A percentile compares a stretch with the other conserved stretches of the same genome.
Conservation (phyloP, 192 early-diverging fungal species). For the Podochytrium sp. region DNA sequence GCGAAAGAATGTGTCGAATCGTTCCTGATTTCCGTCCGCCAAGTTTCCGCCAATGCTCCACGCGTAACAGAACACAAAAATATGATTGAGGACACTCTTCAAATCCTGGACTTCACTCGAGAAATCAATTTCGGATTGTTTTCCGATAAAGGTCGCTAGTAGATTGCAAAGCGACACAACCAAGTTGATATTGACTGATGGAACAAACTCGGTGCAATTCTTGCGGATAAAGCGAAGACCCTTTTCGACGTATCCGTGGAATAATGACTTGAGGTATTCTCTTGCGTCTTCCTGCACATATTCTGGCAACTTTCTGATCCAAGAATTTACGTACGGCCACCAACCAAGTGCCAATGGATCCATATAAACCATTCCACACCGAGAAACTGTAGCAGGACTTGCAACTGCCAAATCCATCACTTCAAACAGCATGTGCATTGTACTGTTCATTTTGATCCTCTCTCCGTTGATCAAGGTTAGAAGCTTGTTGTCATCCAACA, state of each 20-base stretch:
- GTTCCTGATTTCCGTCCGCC: conserved; percentile 60
- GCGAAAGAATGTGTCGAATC: conserved; percentile 58
- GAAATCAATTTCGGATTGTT: conserved; percentile 48
- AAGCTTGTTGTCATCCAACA: conserved; percentile 69
- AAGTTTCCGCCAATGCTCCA: conserved; percentile 65
- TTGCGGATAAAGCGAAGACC: conserved; percentile 57
- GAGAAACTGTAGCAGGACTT: conserved; percentile 63
- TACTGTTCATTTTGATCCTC: conserved; percentile 62
- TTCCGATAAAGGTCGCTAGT: conserved; percentile 52
- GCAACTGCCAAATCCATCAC: conserved; percentile 67
- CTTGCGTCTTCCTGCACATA: conserved; percentile 44
- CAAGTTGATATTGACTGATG: conserved; percentile 57
- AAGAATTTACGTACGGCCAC: conserved; percentile 51
- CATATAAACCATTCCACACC: conserved; percentile 68
- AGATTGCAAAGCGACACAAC: conserved; percentile 55
- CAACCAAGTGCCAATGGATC: conserved; percentile 60
- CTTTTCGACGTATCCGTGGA: conserved; percentile 50
- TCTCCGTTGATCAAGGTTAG: conserved; percentile 68
- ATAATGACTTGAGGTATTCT: conserved; percentile 42
- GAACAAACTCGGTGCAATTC: conserved; percentile 56
- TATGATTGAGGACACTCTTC: conserved; percentile 45
- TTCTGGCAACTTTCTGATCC: conserved; percentile 48
- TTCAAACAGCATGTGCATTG: conserved; percentile 71
- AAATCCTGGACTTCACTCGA: conserved; percentile 41
- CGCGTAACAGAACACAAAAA: conserved; percentile 63